Percentiles rank a stretch among this genome's conserved stretches.
Evolutionary conservation across 1,284 basidiomycete genomes (phyloP).

Genomic region (Tilletia caries): DNA sequence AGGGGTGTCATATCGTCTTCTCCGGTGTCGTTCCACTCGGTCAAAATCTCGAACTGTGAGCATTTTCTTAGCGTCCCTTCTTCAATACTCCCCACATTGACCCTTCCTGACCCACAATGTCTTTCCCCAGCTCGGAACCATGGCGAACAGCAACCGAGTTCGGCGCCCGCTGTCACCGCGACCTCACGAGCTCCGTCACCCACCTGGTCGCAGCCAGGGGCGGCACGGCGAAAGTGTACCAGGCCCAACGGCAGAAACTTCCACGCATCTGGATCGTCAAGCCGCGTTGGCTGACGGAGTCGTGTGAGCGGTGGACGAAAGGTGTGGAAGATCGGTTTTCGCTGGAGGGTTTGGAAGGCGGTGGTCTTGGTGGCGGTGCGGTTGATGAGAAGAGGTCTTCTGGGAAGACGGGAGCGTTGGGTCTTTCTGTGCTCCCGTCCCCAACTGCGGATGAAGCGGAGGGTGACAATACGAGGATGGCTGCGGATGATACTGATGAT

Average conservation of each 20-base stretch:
- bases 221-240: conserved; percentile 85
- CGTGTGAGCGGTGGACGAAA: conserved; percentile 72
- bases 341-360: conserved; percentile 21
- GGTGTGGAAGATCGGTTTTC: conserved; percentile 71
- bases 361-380: neutral
- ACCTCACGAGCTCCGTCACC: conserved; percentile 69
- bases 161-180: conserved; percentile 74
- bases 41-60: conserved; percentile 65
- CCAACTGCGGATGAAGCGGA: conserved; percentile 12
- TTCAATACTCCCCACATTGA: neutral
- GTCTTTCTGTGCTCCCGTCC: conserved; percentile 9
- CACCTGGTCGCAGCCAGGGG: conserved; percentile 79
- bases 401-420: too few relatives aligned
- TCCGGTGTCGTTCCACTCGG: conserved; percentile 89
- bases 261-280: conserved; percentile 67
- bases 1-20: conserved; percentile 77
- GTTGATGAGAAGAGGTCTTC: too few relatives aligned
- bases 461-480: neutral
- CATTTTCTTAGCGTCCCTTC: conserved; percentile 13
- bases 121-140: conserved; percentile 65
- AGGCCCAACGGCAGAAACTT: conserved; percentile 65
- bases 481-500: neutral
- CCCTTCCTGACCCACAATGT: neutral
- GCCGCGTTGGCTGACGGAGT: conserved; percentile 82
- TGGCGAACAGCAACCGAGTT: conserved; percentile 85